Evolutionary conservation across 192 early-diverging fungal genomes (phyloP).

Genomic region (Gonapodya sp.): DNA sequence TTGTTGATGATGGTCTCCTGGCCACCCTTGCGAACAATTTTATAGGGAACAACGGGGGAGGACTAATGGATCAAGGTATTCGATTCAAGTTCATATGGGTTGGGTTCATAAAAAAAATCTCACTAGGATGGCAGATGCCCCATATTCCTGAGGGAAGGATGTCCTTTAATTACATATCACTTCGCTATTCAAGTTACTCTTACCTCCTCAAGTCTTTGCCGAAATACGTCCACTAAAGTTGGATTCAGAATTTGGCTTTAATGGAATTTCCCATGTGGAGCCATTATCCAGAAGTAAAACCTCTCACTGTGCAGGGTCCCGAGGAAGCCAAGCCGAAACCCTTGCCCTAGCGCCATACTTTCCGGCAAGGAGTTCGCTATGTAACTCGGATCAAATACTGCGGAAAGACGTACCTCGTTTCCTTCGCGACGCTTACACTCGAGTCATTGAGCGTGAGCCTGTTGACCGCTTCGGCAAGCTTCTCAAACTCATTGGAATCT

Average conservation of each 20-base stretch:
- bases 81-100: no score
- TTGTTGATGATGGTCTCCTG: background rate
- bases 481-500: slow-evolving; percentile 77
- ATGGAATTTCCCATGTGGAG: no score
- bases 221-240: slow-evolving; percentile 77
- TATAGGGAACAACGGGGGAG: background rate
- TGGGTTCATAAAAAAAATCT: background rate
- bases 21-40: background rate
- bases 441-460: slow-evolving; percentile 94
- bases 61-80: no score
- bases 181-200: background rate
- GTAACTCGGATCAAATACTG: background rate
- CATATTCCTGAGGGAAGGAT: background rate
- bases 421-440: slow-evolving; percentile 77
- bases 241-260: no score
- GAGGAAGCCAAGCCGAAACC: slow-evolving; percentile 90
- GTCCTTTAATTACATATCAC: background rate
- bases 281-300: no score
- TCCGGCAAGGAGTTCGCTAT: background rate
- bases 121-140: background rate
- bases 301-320: slow-evolving; percentile 78
- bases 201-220: slow-evolving; percentile 73
- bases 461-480: slow-evolving; percentile 82
- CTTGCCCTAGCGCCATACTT: slow-evolving; percentile 81
- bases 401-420: slow-evolving; percentile 29